phyloP scores from a whole-genome alignment of 2,329 filamentous ascomycete species.

The Aureobasidium sp. region DNA sequence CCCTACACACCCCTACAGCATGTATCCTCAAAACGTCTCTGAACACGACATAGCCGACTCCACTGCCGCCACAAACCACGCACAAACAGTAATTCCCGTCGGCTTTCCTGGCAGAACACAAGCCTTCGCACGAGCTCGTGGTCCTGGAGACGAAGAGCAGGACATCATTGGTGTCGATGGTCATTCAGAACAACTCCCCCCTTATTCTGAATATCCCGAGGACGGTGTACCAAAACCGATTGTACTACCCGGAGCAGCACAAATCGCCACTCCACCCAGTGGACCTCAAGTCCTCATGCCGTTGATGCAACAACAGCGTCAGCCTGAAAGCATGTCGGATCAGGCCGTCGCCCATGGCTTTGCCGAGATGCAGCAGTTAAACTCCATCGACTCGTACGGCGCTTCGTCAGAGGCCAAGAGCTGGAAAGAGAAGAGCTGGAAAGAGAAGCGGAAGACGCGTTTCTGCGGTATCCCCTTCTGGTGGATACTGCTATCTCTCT shows the following conservation, averaged over 20 bases:
- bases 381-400: conserved; percentile 12
- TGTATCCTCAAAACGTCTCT: conserved; percentile 74
- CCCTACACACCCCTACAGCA: conserved; percentile 74
- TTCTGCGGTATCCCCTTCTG: conserved; percentile 28
- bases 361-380: conserved; percentile 9
- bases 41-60: conserved; percentile 40
- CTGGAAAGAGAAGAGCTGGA: conserved; percentile 30
- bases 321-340: conserved; percentile 26
- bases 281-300: conserved; percentile 20
- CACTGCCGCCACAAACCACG: conserved; percentile 24
- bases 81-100: conserved; percentile 49
- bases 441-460: conserved; percentile 28
- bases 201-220: conserved; percentile 84
- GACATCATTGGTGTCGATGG: conserved; percentile 82
- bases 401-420: conserved; percentile 16
- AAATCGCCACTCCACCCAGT: conserved; percentile 14
- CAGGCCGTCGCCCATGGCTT: not conserved
- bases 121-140: conserved; percentile 60
- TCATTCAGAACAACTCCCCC: conserved; percentile 82
- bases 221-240: conserved; percentile 40
- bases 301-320: conserved; percentile 24
- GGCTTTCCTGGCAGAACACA: conserved; percentile 63
- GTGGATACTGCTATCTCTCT: conserved; percentile 23
- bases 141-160: conserved; percentile 76
- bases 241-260: conserved; percentile 1